Evolutionary conservation across 805 yeast species (phyloP).

Genomic region (Torulaspora quercuum): DNA sequence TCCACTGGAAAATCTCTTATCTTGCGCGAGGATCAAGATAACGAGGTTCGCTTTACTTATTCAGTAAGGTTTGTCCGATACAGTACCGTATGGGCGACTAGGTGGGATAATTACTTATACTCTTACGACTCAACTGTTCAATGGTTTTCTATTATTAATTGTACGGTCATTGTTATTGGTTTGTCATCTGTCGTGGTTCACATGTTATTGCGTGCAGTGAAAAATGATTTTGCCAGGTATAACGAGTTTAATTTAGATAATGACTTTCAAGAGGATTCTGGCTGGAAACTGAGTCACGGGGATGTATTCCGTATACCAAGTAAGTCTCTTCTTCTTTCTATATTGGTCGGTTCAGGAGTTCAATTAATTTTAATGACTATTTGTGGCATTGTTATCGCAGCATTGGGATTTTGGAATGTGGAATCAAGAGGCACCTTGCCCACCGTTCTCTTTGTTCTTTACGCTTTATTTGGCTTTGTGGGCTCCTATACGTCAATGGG

Average conservation of each 20-base stretch:
- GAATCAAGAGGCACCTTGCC: conserved; percentile 91
- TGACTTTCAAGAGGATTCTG: conserved; percentile 86
- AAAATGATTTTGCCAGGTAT: conserved; percentile 80
- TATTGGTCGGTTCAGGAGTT: conserved; percentile 81
- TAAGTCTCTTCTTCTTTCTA: conserved; percentile 65
- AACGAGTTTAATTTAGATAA: conserved; percentile 85
- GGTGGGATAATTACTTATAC: conserved; percentile 96
- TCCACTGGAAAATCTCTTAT: conserved; percentile 40
- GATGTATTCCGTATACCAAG: conserved; percentile 88
- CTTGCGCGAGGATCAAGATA: conserved; percentile 49
- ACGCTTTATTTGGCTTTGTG: conserved; percentile 72
- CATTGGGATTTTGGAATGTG: conserved; percentile 86
- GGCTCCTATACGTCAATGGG: conserved; percentile 88
- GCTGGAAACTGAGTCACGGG: conserved; percentile 96
- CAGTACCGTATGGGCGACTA: conserved; percentile 87
- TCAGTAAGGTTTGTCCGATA: conserved; percentile 71
- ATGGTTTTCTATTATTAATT: conserved; percentile 90
- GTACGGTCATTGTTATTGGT: conserved; percentile 74
- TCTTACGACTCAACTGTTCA: conserved; percentile 90
- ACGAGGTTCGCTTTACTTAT: conserved; percentile 75
- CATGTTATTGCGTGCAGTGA: conserved; percentile 72
- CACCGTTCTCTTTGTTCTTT: conserved; percentile 83
- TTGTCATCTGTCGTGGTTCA: conserved; percentile 76
- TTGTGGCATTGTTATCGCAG: conserved; percentile 73
- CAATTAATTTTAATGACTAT: conserved; percentile 77